These are phyloP conservation scores for Nepenthes gracilis DNA, from an alignment of 148 eudicot species.

Conservation along the genomic window DNA sequence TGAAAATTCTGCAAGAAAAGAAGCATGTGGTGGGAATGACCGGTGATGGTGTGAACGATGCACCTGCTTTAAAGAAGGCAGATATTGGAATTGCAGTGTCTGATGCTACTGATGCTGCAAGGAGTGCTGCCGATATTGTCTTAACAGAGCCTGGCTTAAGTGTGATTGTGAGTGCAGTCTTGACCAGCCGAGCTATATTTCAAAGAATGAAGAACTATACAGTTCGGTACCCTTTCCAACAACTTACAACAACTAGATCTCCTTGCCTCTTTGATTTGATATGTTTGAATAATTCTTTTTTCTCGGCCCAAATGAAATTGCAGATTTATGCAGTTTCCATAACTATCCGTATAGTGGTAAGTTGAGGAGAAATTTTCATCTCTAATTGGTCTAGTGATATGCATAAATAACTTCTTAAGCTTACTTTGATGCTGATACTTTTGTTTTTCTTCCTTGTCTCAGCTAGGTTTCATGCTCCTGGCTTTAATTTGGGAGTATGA, in stretches of 20 bases:
- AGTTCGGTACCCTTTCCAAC: conserved; percentile 13
- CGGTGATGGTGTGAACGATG: conserved; percentile 72
- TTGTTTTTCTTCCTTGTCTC: conserved; percentile 8
- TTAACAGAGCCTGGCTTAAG: conserved; percentile 62
- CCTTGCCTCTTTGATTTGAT: not conserved
- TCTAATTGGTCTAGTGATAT: not conserved
- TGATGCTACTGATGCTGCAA: conserved; percentile 71
- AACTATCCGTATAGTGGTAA: conserved; percentile 69
- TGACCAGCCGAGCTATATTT: conserved; percentile 66
- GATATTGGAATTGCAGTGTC: conserved; percentile 73
- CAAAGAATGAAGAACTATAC: conserved; percentile 70
- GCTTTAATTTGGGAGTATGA: conserved; percentile 60
- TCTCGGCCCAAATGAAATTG: conserved; percentile 5
- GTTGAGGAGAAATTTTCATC: not conserved
- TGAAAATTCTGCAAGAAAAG: conserved; percentile 56
- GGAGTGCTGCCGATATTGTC: conserved; percentile 58
- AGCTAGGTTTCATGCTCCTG: conserved; percentile 63
- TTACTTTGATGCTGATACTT: not conserved
- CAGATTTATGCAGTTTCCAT: conserved; percentile 72
- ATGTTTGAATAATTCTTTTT: not conserved
- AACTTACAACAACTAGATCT: not conserved
- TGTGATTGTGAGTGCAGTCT: conserved; percentile 51
- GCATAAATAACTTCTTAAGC: not conserved
- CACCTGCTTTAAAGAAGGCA: conserved; percentile 70
- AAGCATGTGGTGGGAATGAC: conserved; percentile 65